These are phyloP conservation scores for Vitis hybrid DNA, from an alignment of 177 flowering plant genomes.

Conservation along the genomic window DNA sequence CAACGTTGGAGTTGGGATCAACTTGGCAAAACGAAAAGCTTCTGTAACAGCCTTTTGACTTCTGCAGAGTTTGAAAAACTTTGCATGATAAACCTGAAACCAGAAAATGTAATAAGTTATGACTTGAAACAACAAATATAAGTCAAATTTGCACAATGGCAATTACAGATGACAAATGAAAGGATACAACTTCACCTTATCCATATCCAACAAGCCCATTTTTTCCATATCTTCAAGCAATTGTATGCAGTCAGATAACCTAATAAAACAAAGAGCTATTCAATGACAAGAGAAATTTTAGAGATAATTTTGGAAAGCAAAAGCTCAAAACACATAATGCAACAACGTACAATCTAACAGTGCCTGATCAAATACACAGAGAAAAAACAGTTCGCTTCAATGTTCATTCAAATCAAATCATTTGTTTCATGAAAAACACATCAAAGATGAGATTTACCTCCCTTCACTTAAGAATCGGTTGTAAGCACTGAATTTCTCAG, in stretches of 20 bases:
- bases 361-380: neutral
- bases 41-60: constrained; percentile 71
- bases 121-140: neutral
- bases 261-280: constrained; percentile 26
- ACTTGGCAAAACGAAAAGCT: constrained; percentile 72
- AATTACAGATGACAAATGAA: constrained; percentile 4
- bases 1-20: constrained; percentile 72
- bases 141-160: neutral
- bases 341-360: neutral
- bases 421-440: neutral
- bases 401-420: neutral
- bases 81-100: constrained; percentile 74
- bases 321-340: no score
- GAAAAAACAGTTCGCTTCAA: neutral
- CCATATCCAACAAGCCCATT: constrained; percentile 69
- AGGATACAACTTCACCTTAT: constrained; percentile 47
- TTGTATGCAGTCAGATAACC: constrained; percentile 68
- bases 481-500: constrained; percentile 45
- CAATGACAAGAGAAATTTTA: constrained; percentile 2
- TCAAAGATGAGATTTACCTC: constrained; percentile 44
- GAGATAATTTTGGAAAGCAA: neutral
- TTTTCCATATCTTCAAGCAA: constrained; percentile 77
- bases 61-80: constrained; percentile 66
- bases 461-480: constrained; percentile 58
- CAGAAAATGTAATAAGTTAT: constrained; percentile 11